Evolutionary conservation across 306 rosid species (phyloP), one percentile per base, ranked within the genome.

Genomic region (Cucurbita argyrosperma): DNA sequence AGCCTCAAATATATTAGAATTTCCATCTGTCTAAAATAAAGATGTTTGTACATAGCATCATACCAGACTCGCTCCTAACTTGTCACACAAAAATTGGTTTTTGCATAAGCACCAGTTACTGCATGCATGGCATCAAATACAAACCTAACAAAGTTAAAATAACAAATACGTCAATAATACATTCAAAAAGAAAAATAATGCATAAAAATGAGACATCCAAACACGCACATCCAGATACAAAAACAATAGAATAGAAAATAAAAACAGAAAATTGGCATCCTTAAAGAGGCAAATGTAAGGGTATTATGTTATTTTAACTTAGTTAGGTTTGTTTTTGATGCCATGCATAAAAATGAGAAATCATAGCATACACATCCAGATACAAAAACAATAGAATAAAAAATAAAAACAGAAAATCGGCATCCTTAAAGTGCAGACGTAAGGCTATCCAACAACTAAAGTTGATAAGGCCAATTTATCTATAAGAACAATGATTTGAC

Each of bases 111-210:
- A 68, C 99, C 99, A 76, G 96, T 85, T 79, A 95, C 92, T 23
- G 99, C 99, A 81, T 95, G 99, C 99, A 95, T 95, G 81, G 96
- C 97, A 70, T 94, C 99, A 79, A 87, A 91, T 65, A 80, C 52
- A 80, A 91, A 89, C 96, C 97, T 95, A 76, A 72, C 74, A 81
- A 39, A 49, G 67, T 47, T 38, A 65, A 71, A 39, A 45, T 59
- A 59, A 4, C n/a, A 43, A 19, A 74, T 74, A 55, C 4, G 68
- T 42, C 40, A 46, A 45, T 54, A 46, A 74, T 6, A 57, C 18
- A 57, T 74, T 57, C 42, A 19, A 16, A 71, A 37, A 37, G 35
- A 71, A 55, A 72, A 72, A 54, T 6, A 72, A 16, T 71, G 72
- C 39, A 66, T 21, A 21, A 19, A 19, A 45, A 67, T 69, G 15